These are phyloP conservation scores for Yarrowia divulgata DNA, from an alignment of 805 yeast species.

Conservation along the genomic window DNA sequence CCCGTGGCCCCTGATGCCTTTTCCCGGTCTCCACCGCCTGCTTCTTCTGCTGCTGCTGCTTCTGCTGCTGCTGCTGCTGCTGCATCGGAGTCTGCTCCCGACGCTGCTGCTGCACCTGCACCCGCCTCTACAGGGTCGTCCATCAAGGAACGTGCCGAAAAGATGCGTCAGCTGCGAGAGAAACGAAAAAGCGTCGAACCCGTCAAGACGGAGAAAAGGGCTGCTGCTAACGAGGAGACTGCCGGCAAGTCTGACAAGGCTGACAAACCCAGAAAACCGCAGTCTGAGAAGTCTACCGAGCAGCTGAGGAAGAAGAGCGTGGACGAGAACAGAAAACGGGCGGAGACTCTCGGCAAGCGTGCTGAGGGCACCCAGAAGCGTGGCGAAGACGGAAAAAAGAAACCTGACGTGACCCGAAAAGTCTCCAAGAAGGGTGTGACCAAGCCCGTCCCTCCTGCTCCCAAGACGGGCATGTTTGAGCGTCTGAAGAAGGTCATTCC, in stretches of 20 bases:
- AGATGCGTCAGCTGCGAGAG: not conserved
- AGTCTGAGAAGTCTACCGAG: not conserved
- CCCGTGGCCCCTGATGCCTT: not conserved
- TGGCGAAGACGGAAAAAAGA: not conserved
- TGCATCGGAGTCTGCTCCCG: too few relatives aligned
- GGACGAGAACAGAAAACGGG: not conserved
- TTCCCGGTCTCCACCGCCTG: not conserved
- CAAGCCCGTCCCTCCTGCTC: not conserved
- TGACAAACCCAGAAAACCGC: not conserved
- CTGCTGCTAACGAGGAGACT: conserved; percentile 39
- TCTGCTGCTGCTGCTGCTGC: not conserved
- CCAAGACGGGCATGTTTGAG: conserved; percentile 4
- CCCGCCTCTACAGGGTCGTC: not conserved
- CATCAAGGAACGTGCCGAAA: not conserved
- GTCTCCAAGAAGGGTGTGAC: not conserved
- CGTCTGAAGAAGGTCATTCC: conserved; percentile 6
- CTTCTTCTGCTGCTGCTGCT: not conserved
- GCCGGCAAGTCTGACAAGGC: conserved; percentile 41
- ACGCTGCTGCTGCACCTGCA: not conserved
- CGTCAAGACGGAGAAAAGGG: conserved; percentile 41
- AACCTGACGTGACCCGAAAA: not conserved
- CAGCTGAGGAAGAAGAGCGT: not conserved
- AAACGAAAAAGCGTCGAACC: conserved; percentile 34
- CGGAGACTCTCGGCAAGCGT: not conserved
- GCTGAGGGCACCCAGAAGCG: not conserved